These are phyloP conservation scores for Fistulifera pelliculosa DNA, from an alignment of 108 stramenopile genomes.

Conservation along the genomic window DNA sequence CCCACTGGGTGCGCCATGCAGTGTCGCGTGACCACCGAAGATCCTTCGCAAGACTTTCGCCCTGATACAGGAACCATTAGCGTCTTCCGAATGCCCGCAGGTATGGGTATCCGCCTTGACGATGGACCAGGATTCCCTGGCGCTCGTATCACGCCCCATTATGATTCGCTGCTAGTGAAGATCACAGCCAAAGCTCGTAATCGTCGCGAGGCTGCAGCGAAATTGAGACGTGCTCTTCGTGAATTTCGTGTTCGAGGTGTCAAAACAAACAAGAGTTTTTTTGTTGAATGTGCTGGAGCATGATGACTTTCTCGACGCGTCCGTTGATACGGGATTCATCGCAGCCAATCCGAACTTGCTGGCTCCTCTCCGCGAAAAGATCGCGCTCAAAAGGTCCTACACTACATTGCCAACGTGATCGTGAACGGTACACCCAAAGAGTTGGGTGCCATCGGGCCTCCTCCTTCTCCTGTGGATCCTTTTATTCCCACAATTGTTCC, in stretches of 20 bases:
- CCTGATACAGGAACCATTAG: slow-evolving; percentile 85
- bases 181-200: slow-evolving; percentile 69
- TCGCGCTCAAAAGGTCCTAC: slow-evolving; percentile 70
- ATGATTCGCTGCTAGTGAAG: slow-evolving; percentile 93
- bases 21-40: slow-evolving; percentile 91
- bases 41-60: slow-evolving; percentile 72
- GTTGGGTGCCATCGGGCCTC: slow-evolving; percentile 82
- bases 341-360: slow-evolving; percentile 68
- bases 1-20: slow-evolving; percentile 82
- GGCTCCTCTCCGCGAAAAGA: slow-evolving; percentile 61
- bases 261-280: slow-evolving; percentile 81
- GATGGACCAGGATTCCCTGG: slow-evolving; percentile 72
- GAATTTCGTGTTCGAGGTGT: slow-evolving; percentile 90
- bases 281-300: slow-evolving; percentile 79
- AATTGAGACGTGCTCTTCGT: slow-evolving; percentile 77
- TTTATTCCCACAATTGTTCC: not conserved
- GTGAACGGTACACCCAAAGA: slow-evolving; percentile 86
- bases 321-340: slow-evolving; percentile 81
- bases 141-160: slow-evolving; percentile 78
- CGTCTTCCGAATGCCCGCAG: slow-evolving; percentile 76
- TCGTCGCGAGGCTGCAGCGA: slow-evolving; percentile 61
- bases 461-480: slow-evolving; percentile 83
- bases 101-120: slow-evolving; percentile 87
- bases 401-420: slow-evolving; percentile 76
- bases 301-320: slow-evolving; percentile 76